Conservation (phyloP, 2,329 filamentous ascomycete genomes). For the Metarhizium rileyi region DNA sequence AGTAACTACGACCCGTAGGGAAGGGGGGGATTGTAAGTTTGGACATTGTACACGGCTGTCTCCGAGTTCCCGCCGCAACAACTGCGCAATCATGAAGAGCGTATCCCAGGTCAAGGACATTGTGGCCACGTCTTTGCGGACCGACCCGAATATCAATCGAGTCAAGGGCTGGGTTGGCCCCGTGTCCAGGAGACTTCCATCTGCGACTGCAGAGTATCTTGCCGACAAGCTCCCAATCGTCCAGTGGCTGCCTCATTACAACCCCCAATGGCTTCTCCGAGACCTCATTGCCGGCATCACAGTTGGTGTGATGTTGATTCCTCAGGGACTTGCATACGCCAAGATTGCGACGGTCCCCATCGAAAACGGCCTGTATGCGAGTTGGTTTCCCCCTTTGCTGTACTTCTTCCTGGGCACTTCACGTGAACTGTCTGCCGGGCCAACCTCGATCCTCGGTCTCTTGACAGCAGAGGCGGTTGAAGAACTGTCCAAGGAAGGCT, state of each 20-base stretch:
- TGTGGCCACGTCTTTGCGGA: constrained; percentile 12
- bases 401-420: constrained; percentile 53
- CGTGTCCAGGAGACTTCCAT: constrained; percentile 30
- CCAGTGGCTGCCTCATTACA: constrained; percentile 53
- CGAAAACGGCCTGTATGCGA: constrained; percentile 49
- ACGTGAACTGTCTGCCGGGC: constrained; percentile 50
- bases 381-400: constrained; percentile 47
- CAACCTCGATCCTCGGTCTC: constrained; percentile 54
- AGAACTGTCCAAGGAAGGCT: constrained; percentile 38
- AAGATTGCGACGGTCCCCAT: constrained; percentile 53
- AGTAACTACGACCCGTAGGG: too few relatives aligned
- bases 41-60: neutral
- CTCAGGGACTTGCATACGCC: constrained; percentile 49
- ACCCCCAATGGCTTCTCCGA: constrained; percentile 49
- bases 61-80: neutral
- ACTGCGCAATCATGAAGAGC: constrained; percentile 10
- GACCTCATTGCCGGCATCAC: constrained; percentile 54
- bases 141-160: constrained; percentile 19
- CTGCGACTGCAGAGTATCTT: constrained; percentile 44
- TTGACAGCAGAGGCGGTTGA: constrained; percentile 51
- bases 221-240: constrained; percentile 51
- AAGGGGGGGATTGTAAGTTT: neutral
- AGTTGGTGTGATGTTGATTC: constrained; percentile 50
- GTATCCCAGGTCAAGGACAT: constrained; percentile 12
- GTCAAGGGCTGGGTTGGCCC: constrained; percentile 15